Evolutionary conservation across 2,329 filamentous ascomycete genomes (phyloP), one percentile per base, ranked within the genome.

Genomic region (Aspergillus caelatus): DNA sequence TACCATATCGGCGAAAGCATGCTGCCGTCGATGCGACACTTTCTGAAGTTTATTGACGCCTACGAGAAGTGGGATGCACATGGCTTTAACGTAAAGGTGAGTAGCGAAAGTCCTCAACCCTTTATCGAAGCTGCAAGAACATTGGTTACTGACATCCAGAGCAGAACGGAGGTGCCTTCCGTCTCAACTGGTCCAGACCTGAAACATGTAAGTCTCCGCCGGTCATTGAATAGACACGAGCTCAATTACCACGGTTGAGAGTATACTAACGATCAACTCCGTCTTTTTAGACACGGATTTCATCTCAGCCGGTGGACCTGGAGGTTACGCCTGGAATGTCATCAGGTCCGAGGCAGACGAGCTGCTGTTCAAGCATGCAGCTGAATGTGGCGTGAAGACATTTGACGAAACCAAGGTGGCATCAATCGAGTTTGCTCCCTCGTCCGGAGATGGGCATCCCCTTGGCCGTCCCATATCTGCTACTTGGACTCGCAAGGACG

Each of bases 1-100:
- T 76, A 76, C 56, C 72, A 76, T 57, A 68, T 76, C 53, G 74
- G 74, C 19, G 74, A 76, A 58, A 76, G 72, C 61, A 74, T 74
- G 69, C 66, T 76, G 11, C 61, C 74, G 11, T 75, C 74, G 0
- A 70, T 82, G 36, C 77, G 81, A 1, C 72, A 80, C 55, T 79
- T 81, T 32, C 7, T 62, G 21, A n/a, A 39, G 4, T 58, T 62
- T n/a, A 62, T 62, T 9, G 60, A 57, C 32, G 68, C 82, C 2
- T 50, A 63, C 43, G 34, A 58, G 7, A 52, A 26, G 11, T 64
- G 61, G 2, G 36, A 58, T 34, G n/a, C 7, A 3, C 34, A 50
- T 43, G 62, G 58, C 0, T 61, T 61, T 23, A 45, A 26, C 4
- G 16, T 32, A 2, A 48, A 61, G 60, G 60, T 61, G 34, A 16